phyloP scores from a whole-genome alignment of 2,329 filamentous ascomycete genomes.

The Sclerotinia glacialis region DNA sequence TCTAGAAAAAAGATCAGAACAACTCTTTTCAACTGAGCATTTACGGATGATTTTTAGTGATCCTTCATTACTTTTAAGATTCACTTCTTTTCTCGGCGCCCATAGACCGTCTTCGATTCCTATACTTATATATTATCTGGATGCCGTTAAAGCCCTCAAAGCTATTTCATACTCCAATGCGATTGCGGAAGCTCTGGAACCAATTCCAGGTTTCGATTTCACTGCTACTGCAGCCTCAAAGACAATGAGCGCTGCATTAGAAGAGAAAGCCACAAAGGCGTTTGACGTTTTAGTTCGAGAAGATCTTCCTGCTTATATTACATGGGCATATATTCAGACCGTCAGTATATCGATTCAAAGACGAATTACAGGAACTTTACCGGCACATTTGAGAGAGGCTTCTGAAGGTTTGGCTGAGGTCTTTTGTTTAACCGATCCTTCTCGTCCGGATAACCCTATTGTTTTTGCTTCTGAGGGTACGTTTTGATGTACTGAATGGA shows the following conservation, averaged over 20 bases:
- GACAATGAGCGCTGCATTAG: constrained; percentile 57
- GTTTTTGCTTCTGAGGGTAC: constrained; percentile 72
- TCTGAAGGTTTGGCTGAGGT: constrained; percentile 74
- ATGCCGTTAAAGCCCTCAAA: constrained; percentile 66
- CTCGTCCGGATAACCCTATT: constrained; percentile 70
- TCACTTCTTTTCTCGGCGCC: constrained; percentile 63
- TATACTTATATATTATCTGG: constrained; percentile 68
- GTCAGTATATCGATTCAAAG: constrained; percentile 68
- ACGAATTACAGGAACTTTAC: constrained; percentile 65
- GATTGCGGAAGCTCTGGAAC: constrained; percentile 58
- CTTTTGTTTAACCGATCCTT: constrained; percentile 74
- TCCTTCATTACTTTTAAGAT: constrained; percentile 59
- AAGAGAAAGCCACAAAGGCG: constrained; percentile 61
- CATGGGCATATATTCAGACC: constrained; percentile 64
- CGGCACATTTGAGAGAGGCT: constrained; percentile 61
- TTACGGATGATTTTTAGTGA: constrained; percentile 63
- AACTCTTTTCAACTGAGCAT: constrained; percentile 65
- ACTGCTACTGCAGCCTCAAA: constrained; percentile 49
- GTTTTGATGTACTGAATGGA: constrained; percentile 18
- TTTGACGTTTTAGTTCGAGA: constrained; percentile 64
- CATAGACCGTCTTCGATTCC: constrained; percentile 61
- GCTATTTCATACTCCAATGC: constrained; percentile 71
- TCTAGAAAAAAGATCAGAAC: constrained; percentile 62
- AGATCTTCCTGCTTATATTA: constrained; percentile 70
- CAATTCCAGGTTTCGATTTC: constrained; percentile 55